Evolutionary conservation across 2,329 filamentous ascomycete genomes (phyloP).

Genomic region (Penicillium sp.): DNA sequence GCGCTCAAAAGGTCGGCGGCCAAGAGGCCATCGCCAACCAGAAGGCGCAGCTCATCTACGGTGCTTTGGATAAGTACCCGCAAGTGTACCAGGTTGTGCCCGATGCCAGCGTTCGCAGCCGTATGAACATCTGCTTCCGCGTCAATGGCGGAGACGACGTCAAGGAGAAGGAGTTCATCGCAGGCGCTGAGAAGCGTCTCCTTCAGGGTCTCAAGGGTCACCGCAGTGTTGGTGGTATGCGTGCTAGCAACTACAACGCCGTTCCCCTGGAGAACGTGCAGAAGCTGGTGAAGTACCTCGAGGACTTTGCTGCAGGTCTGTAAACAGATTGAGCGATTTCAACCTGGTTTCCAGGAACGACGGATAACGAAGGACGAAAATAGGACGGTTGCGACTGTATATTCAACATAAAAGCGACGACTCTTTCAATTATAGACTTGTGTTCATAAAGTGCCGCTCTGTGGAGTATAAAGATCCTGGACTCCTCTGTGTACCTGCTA

Average conservation of each 20-base stretch:
- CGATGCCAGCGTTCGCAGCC: conserved; percentile 71
- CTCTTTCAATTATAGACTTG: neutral
- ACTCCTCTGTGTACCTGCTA: conserved; percentile 5
- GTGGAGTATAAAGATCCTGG: conserved; percentile 1
- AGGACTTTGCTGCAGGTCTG: conserved; percentile 54
- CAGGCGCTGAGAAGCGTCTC: conserved; percentile 67
- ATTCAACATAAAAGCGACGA: conserved; percentile 23
- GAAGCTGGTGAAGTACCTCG: conserved; percentile 45
- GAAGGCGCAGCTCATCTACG: conserved; percentile 79
- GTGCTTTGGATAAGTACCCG: conserved; percentile 71
- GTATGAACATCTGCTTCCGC: conserved; percentile 96
- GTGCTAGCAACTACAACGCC: conserved; percentile 87
- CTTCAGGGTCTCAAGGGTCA: conserved; percentile 87
- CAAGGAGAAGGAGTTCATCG: conserved; percentile 78
- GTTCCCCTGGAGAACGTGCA: conserved; percentile 58
- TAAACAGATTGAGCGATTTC: conserved; percentile 17
- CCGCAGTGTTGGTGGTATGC: conserved; percentile 80
- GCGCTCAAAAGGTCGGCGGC: conserved; percentile 68
- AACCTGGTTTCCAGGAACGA: conserved; percentile 17
- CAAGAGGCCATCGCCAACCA: conserved; percentile 73
- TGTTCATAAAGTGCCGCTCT: neutral
- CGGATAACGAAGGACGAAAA: conserved; percentile 12
- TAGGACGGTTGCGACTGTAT: conserved; percentile 18
- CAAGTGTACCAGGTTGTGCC: conserved; percentile 78
- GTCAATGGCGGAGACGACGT: conserved; percentile 66